Evolutionary conservation across 257 asterid species (phyloP), one percentile per base, ranked within the genome.

Genomic region (Solanum corneliomulleri): DNA sequence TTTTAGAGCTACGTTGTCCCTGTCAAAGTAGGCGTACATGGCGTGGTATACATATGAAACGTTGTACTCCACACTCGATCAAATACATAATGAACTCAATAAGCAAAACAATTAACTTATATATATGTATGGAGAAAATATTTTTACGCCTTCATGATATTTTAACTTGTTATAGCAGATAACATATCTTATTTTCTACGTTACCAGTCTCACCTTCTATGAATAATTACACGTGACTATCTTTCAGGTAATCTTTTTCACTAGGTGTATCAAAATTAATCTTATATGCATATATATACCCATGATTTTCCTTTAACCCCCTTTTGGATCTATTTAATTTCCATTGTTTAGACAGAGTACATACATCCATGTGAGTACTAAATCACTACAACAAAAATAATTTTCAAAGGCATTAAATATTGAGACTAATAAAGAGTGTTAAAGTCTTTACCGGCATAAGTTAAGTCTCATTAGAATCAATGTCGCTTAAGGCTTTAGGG

Each of bases 1-100:
- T 87, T 93, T 93, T 15, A 93, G 93, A 27, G 98, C 98, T 86
- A 97, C 93, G 86, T 95, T 93, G 87, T 97, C 98, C 90, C 98
- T 89, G 92, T 97, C 98, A 72, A 97, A 95, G 92, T 92, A 96
- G 1, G 96, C 98, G 76, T 86, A 95, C 78, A 95, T 88, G 47
- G 99, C 87, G 87, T 95, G 98, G 90, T 95, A 95, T 25, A 86
- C 96, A 56, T 97, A 95, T 9, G 99, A 97, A 3, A 91, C 93
- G 31, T 92, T 91, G 90, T 95, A 94, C 83, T 95, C 98, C 93
- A 94, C 98, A 72, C 99, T 97, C 80, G 87, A 88, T 77, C 75
- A 27, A 82, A 87, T 81, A 39, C 45, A 84, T 58, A 49, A 89
- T 13, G 68, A 84, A 23, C 16, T 47, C 88, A 21, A 78, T 82